Evolutionary conservation across 2,329 filamentous ascomycete species (phyloP).

Genomic region (Pestalotiopsis fici): DNA sequence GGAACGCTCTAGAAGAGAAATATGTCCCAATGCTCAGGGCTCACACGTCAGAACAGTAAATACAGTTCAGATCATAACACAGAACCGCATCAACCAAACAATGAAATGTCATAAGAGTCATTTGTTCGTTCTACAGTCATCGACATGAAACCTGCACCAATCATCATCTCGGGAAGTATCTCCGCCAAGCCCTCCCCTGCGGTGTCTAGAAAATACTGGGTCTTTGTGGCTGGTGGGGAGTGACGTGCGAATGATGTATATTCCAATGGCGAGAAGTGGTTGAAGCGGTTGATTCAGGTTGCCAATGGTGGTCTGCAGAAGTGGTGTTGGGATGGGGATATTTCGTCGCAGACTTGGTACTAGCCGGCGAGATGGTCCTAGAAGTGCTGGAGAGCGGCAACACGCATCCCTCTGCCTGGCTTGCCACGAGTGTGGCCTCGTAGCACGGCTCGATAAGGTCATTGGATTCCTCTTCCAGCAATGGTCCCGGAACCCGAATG

Average conservation of each 20-base stretch:
- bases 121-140: neutral
- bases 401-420: neutral
- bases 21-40: slow-evolving; percentile 20
- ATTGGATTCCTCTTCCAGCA: no score
- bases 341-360: neutral
- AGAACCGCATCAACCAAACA: neutral
- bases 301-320: neutral
- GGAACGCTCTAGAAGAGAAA: slow-evolving; percentile 26
- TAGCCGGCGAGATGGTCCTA: neutral
- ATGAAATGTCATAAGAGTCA: neutral
- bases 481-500: neutral
- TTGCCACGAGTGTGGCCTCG: neutral
- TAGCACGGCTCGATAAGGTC: neutral
- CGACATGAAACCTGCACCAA: no score
- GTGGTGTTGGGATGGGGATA: neutral
- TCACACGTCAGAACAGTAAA: neutral
- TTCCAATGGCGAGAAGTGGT: neutral
- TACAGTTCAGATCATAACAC: neutral
- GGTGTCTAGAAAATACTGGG: neutral
- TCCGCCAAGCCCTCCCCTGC: neutral
- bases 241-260: neutral
- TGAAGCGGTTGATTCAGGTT: neutral
- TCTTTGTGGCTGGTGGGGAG: neutral
- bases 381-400: neutral
- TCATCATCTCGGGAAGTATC: neutral